Conservation (phyloP, 768 basidiomycete genomes). For the Leccinum fibrillosum region DNA sequence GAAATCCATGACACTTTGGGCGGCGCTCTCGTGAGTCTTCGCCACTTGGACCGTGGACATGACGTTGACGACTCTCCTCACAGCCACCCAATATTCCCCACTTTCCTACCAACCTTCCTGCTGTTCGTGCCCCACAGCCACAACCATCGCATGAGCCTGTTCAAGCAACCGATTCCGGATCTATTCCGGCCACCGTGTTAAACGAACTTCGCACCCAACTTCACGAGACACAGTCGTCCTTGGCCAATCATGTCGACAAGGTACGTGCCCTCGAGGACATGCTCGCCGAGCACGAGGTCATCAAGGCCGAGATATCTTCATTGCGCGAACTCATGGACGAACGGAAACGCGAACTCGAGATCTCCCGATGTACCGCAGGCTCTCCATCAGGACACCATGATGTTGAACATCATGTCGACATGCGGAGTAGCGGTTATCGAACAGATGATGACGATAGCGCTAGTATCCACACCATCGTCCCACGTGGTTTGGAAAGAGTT, state of each 20-base stretch:
- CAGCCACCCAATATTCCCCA: conserved; percentile 61
- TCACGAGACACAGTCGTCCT: conserved; percentile 74
- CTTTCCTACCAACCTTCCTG: conserved; percentile 64
- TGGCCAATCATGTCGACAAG: conserved; percentile 77
- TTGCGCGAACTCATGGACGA: conserved; percentile 73
- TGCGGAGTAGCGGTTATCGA: conserved; percentile 21
- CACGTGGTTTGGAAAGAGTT: conserved; percentile 67
- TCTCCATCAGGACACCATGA: conserved; percentile 25
- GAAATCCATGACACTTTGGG: conserved; percentile 93
- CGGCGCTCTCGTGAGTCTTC: conserved; percentile 64
- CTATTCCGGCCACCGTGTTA: conserved; percentile 31
- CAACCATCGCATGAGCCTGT: conserved; percentile 22
- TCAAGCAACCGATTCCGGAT: conserved; percentile 27
- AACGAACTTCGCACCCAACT: conserved; percentile 79
- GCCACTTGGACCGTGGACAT: neutral
- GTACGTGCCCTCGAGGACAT: conserved; percentile 80
- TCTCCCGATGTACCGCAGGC: conserved; percentile 17
- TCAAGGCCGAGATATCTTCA: conserved; percentile 72
- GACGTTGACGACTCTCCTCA: conserved; percentile 8
- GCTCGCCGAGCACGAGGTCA: conserved; percentile 78
- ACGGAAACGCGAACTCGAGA: conserved; percentile 49
- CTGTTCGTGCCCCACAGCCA: conserved; percentile 48
- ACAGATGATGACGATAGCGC: conserved; percentile 68
- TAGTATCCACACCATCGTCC: conserved; percentile 69
- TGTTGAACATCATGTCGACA: conserved; percentile 16